phyloP scores from a whole-genome alignment of 306 rosid species.

The Albizia julibrissin region DNA sequence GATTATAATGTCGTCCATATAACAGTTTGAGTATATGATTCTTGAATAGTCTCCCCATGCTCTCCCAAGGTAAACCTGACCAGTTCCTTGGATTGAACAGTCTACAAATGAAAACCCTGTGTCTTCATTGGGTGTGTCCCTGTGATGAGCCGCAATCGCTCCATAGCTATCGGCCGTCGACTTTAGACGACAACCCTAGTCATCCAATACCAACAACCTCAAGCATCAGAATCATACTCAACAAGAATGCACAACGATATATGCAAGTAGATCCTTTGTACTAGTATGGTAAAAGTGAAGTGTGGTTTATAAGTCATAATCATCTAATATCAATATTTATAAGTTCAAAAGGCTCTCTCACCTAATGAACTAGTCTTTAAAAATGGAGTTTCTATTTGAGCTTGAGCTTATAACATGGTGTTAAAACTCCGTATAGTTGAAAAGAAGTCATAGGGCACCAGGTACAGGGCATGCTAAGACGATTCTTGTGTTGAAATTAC shows the following conservation, averaged over 20 bases:
- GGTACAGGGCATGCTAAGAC: not conserved
- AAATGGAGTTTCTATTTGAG: too few relatives aligned
- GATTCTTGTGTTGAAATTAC: not conserved
- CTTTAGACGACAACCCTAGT: slow-evolving; percentile 65
- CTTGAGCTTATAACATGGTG: not conserved
- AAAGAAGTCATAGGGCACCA: not conserved
- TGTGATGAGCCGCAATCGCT: slow-evolving; percentile 91
- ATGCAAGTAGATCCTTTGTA: not conserved
- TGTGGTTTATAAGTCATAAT: too few relatives aligned
- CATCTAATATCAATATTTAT: too few relatives aligned
- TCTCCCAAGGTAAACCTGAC: slow-evolving; percentile 68
- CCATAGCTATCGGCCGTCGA: slow-evolving; percentile 64
- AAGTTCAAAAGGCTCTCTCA: too few relatives aligned
- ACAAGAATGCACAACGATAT: not conserved
- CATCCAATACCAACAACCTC: not conserved
- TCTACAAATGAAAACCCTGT: slow-evolving; percentile 80
- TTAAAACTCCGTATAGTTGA: not conserved
- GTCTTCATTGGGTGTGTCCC: slow-evolving; percentile 49
- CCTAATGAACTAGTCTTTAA: too few relatives aligned
- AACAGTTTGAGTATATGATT: slow-evolving; percentile 63
- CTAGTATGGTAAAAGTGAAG: not conserved
- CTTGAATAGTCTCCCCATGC: slow-evolving; percentile 93
- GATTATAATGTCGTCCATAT: slow-evolving; percentile 55
- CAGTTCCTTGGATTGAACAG: slow-evolving; percentile 67
- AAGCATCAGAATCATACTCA: not conserved